Evolutionary conservation across 2,329 filamentous ascomycete genomes (phyloP), one percentile per base, ranked within the genome.

Genomic region (Orbilia brochopaga): DNA sequence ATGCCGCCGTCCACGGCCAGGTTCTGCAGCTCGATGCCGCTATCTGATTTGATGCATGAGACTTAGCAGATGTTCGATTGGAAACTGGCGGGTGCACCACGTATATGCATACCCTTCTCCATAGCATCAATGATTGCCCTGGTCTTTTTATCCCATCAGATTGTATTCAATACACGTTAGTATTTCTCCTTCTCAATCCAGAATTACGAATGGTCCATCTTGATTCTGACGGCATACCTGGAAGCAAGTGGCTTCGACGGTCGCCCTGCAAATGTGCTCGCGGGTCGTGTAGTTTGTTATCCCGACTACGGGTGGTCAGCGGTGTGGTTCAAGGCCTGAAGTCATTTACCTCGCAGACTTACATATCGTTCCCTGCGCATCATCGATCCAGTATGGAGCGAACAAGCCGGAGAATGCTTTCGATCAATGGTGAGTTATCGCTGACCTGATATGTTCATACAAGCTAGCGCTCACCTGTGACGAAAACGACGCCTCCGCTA

Each of bases 361-460:
- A 87, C 85, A 92, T 63, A 94, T 86, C 3, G 92, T 96, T 69
- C 92, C 92, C 79, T 92, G 89, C 19, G 91, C 91, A 80, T 95
- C 90, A 78, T 96, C 91, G 73, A 96, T 93, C 92, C 92, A 96
- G 80, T 96, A 96, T 0, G 92, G 92, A 0, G 92, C 92, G 78
- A 96, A 96, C 1, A 96, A 84, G 60, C 92, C 92, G 79, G 89
- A 92, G 79, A 96, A 96, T 0, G 92, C 92, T 72, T 21, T 48
- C 53, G 6, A 19, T 10, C 11, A 10, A 8, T 44, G 2, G 27
- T 64, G 15, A 70, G 55, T 21, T 17, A 6, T 2, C 17, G 7
- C 44, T 1, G 30, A 6, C 27, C 10, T 24, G 24, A 30, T 15
- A 21, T 8, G 6, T 44, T 17, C 32, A n/a, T 23, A 7, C 24